Base-by-base conservation (phyloP, 2,329 filamentous ascomycete genomes). In the Pseudocercospora eumusae region DNA sequence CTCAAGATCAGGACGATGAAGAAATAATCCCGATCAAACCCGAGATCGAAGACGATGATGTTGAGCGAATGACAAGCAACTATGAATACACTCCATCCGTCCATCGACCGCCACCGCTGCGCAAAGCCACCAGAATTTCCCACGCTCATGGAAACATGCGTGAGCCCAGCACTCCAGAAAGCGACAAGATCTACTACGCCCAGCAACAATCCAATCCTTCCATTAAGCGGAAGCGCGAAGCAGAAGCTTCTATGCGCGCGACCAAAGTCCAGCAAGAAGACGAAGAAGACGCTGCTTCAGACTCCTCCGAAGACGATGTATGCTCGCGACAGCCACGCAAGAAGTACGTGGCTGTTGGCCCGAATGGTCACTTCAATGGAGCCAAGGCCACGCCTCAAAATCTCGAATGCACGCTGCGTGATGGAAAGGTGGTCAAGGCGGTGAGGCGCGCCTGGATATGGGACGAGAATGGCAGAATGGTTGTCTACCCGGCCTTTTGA, bases 371-470 rank as follows among this genome's bases (percentile, higher is more conserved):
- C 20, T 47, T 25, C 11, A 25, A 47, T 13, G 44, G 21, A 9
- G 21, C 44, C 18, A 25, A 20, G 13, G 9, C 23, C 13, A 21
- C 20, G 20, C 18, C 18, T 15, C 44, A 47, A 18, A 25, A 21
- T 3, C 18, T 25, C 18, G 20, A 40, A 40, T n/a, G 44, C 13
- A 15, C 10, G 1, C 15, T 28, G 11, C 20, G 25, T 9, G 33
- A 54, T n/a, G 59, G 59, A 18, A 45, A 33, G 8, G 28, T 28
- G 36, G 3, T 49, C 9, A 33, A 42, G 4, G 40, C 54, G 10
- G 57, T 49, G 33, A 45, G 45, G 15, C 36, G 59, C 3, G 28
- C 31, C 18, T 60, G 57, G 57, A 36, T 50, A n/a, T 60, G 57
- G 54, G 53, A 57, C 18, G 49, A 60, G 13, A 58, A 25, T 5